Evolutionary conservation across 257 asterid genomes (phyloP).

Genomic region (Solanum pennellii): DNA sequence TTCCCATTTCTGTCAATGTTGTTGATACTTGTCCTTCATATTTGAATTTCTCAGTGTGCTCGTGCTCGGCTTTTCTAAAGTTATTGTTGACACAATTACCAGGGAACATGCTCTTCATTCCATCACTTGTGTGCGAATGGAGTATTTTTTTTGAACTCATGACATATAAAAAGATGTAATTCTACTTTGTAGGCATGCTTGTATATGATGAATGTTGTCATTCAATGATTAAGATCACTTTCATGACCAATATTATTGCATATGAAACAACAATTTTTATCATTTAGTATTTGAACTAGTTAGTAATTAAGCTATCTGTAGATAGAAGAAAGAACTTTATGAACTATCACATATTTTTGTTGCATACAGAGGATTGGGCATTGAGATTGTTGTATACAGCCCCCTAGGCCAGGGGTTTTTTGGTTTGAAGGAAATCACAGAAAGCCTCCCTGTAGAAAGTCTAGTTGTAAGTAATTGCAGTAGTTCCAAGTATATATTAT

Average conservation of each 20-base stretch:
- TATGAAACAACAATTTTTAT: too few species aligned
- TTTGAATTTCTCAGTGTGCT: slow-evolving; percentile 29
- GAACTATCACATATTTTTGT: neutral
- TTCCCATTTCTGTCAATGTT: neutral
- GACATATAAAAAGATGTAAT: slow-evolving; percentile 38
- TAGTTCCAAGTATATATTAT: neutral
- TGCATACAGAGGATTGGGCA: too few species aligned
- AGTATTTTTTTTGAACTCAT: slow-evolving; percentile 38
- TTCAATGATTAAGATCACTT: neutral
- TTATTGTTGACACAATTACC: too few species aligned
- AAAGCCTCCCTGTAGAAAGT: slow-evolving; percentile 27
- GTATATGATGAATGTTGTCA: neutral
- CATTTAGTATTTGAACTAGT: neutral
- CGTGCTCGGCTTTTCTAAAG: too few species aligned
- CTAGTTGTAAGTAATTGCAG: slow-evolving; percentile 12
- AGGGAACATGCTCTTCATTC: too few species aligned
- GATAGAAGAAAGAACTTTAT: neutral
- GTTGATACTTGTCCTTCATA: neutral
- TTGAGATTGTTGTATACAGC: slow-evolving; percentile 29
- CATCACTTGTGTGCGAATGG: slow-evolving; percentile 20
- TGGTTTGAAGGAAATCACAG: slow-evolving; percentile 31
- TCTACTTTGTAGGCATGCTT: slow-evolving; percentile 37
- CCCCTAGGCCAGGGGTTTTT: slow-evolving; percentile 55
- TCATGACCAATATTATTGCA: neutral
- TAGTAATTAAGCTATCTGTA: neutral